phyloP scores from a whole-genome alignment of 108 stramenopile genomes.

The Nitzschia sp. region DNA sequence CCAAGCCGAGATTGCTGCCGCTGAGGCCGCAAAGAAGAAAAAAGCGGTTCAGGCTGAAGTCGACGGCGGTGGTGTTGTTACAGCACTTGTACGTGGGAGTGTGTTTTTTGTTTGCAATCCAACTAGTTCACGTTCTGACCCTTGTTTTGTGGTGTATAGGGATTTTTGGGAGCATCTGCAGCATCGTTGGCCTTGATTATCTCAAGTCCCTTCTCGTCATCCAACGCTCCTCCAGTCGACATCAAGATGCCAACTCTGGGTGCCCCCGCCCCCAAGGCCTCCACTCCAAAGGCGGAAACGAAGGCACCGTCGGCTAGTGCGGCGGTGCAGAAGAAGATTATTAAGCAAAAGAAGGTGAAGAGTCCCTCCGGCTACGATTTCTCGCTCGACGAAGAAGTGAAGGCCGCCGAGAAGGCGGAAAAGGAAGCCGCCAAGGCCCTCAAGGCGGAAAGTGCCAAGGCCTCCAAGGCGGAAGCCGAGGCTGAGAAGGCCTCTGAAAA shows the following conservation, averaged over 20 bases:
- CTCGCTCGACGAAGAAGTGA: slow-evolving; percentile 35
- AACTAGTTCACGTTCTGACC: not conserved
- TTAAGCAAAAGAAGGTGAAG: slow-evolving; percentile 24
- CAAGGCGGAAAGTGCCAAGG: slow-evolving; percentile 19
- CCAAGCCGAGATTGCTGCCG: slow-evolving; percentile 69
- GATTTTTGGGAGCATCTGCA: slow-evolving; percentile 71
- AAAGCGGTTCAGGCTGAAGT: slow-evolving; percentile 38
- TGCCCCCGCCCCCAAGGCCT: slow-evolving; percentile 24
- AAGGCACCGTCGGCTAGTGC: slow-evolving; percentile 22
- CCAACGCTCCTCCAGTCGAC: slow-evolving; percentile 28
- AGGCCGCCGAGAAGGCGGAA: slow-evolving; percentile 47
- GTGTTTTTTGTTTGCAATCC: too few species aligned
- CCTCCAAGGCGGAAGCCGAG: slow-evolving; percentile 25
- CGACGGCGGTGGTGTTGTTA: slow-evolving; percentile 64
- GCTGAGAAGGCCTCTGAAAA: slow-evolving; percentile 46
- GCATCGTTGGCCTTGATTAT: slow-evolving; percentile 64
- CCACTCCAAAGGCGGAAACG: slow-evolving; percentile 7
- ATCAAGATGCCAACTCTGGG: slow-evolving; percentile 1
- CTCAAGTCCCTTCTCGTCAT: slow-evolving; percentile 44
- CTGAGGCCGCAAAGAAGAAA: slow-evolving; percentile 53
- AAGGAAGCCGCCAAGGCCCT: slow-evolving; percentile 29
- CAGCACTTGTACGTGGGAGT: slow-evolving; percentile 67
- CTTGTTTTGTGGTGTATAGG: slow-evolving; percentile 36
- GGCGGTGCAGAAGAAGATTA: slow-evolving; percentile 39
- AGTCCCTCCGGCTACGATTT: slow-evolving; percentile 38